These are phyloP conservation scores for Lactarius vividus DNA, from an alignment of 768 basidiomycete genomes.

Conservation along the genomic window DNA sequence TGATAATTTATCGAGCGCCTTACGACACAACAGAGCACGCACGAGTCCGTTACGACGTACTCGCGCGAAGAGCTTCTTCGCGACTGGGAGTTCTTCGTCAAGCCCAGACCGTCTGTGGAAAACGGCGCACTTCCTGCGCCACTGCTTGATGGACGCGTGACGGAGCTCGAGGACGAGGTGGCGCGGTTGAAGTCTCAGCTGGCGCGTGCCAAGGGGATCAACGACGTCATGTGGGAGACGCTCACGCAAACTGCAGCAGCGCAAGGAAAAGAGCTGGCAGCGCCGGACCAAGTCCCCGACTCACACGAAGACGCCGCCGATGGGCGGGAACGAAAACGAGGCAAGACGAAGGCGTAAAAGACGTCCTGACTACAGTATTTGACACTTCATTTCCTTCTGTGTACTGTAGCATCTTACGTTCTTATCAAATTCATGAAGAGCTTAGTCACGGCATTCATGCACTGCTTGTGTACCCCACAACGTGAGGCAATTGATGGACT, in stretches of 20 bases:
- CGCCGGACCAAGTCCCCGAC: slow-evolving; percentile 11
- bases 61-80: slow-evolving; percentile 53
- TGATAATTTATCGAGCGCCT: slow-evolving; percentile 5
- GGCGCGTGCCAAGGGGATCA: slow-evolving; percentile 83
- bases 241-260: slow-evolving; percentile 64
- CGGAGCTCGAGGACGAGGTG: slow-evolving; percentile 73
- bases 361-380: slow-evolving; percentile 2
- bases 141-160: slow-evolving; percentile 53
- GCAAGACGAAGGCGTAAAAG: slow-evolving; percentile 24
- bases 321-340: slow-evolving; percentile 23
- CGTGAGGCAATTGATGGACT: background rate
- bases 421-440: slow-evolving; percentile 14
- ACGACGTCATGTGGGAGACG: slow-evolving; percentile 91
- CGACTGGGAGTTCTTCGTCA: slow-evolving; percentile 67
- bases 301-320: slow-evolving; percentile 16
- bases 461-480: slow-evolving; percentile 10
- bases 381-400: slow-evolving; percentile 3
- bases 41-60: slow-evolving; percentile 39
- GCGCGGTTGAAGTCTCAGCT: slow-evolving; percentile 63
- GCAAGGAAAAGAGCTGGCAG: slow-evolving; percentile 33
- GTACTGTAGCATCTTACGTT: background rate
- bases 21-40: slow-evolving; percentile 28
- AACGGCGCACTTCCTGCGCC: slow-evolving; percentile 35
- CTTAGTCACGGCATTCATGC: slow-evolving; percentile 15
- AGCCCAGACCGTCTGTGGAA: slow-evolving; percentile 37